Conservation (phyloP, 495 filamentous ascomycete species). For the Rhizodiscina lignyota region DNA sequence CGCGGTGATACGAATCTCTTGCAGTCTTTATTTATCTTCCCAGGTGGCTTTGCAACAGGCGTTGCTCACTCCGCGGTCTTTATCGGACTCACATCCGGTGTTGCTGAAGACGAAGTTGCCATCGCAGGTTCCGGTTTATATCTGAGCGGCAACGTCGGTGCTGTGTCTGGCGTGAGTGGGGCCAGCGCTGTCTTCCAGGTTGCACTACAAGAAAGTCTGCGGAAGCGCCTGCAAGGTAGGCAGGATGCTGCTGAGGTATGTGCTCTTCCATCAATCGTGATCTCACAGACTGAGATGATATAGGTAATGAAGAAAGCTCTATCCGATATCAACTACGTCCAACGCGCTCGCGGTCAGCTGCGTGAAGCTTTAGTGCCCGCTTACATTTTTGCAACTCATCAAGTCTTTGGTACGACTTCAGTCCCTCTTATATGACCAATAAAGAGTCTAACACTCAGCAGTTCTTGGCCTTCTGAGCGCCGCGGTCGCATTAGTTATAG, state of each 20-base stretch:
- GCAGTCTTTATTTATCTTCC: slow-evolving; percentile 48
- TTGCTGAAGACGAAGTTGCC: slow-evolving; percentile 6
- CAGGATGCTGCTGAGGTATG: slow-evolving; percentile 1
- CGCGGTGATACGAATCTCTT: slow-evolving; percentile 39
- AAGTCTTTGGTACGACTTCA: too few species aligned
- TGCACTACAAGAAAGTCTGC: background rate
- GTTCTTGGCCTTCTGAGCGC: too few species aligned
- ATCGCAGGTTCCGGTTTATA: slow-evolving; percentile 9
- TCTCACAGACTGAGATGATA: too few species aligned
- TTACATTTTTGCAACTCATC: too few species aligned
- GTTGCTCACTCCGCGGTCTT: slow-evolving; percentile 11
- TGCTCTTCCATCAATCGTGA: too few species aligned
- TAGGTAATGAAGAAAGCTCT: too few species aligned
- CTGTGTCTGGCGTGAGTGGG: slow-evolving; percentile 5
- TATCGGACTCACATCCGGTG: slow-evolving; percentile 7
- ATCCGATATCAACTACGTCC: too few species aligned
- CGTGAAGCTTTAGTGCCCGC: too few species aligned
- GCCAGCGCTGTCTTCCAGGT: slow-evolving; percentile 5
- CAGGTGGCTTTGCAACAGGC: slow-evolving; percentile 19
- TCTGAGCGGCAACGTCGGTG: slow-evolving; percentile 6
- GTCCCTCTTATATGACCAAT: too few species aligned
- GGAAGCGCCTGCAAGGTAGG: slow-evolving; percentile 1
- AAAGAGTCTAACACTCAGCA: too few species aligned
- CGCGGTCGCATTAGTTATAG: too few species aligned
- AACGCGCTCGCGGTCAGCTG: too few species aligned